Percentiles rank a stretch among this genome's conserved stretches.
Evolutionary conservation across 2,329 filamentous ascomycete species (phyloP).

Genomic region (Xylogone sp.): DNA sequence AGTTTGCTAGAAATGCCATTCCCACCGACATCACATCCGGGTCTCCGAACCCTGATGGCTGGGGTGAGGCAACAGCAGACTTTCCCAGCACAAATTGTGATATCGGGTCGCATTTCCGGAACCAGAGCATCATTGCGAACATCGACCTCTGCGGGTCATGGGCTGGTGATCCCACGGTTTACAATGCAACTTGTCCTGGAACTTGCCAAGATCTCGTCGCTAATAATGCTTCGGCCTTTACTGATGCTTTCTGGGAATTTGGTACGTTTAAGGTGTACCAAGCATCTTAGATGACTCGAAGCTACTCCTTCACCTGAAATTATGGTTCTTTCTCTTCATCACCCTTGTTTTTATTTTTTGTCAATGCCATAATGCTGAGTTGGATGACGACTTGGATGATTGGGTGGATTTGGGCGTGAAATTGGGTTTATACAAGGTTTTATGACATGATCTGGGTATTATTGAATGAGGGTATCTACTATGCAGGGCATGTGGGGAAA

Average conservation of each 20-base stretch:
- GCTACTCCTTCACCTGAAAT: no score
- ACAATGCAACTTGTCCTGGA: slow-evolving; percentile 20
- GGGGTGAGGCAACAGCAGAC: slow-evolving; percentile 41
- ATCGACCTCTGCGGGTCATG: slow-evolving; percentile 85
- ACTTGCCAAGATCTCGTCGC: slow-evolving; percentile 23
- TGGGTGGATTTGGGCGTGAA: no score
- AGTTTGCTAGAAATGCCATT: slow-evolving; percentile 40
- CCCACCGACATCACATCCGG: slow-evolving; percentile 40
- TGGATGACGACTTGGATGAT: no score
- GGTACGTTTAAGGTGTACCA: slow-evolving; percentile 21
- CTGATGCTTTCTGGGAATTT: slow-evolving; percentile 27
- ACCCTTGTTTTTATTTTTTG: no score
- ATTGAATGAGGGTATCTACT: no score
- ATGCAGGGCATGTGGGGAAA: no score
- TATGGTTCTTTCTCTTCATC: no score
- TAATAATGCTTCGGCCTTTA: slow-evolving; percentile 23
- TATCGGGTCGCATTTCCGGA: slow-evolving; percentile 64
- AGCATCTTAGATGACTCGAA: background rate
- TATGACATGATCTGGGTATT: no score
- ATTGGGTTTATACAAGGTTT: no score
- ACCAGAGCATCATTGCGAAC: slow-evolving; percentile 76
- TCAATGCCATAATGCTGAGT: no score
- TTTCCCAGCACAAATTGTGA: slow-evolving; percentile 59
- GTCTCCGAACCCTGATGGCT: slow-evolving; percentile 39
- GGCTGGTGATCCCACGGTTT: slow-evolving; percentile 57